Evolutionary conservation across 768 basidiomycete species (phyloP).

Genomic region (Ramaria sp.): DNA sequence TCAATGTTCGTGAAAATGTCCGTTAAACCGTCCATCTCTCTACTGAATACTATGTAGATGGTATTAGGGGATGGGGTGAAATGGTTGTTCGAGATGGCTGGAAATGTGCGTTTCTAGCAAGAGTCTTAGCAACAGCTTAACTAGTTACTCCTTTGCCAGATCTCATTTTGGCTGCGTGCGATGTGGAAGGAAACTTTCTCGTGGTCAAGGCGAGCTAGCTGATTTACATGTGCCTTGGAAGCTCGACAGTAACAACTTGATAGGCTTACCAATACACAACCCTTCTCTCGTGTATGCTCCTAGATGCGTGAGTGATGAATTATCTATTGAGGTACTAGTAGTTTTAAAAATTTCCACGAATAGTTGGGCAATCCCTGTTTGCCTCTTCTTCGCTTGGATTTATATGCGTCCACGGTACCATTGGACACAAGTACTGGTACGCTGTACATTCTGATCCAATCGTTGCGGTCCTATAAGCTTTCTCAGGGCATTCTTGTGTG

Average conservation of each 20-base stretch:
- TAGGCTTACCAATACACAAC: conserved; percentile 82
- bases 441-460: conserved; percentile 14
- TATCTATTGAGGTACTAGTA: background rate
- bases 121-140: background rate
- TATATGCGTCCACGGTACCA: conserved; percentile 75
- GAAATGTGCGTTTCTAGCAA: conserved; percentile 52
- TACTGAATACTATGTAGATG: conserved; percentile 37
- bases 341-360: too few species aligned
- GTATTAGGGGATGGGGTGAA: conserved; percentile 74
- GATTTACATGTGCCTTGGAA: background rate
- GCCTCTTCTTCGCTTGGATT: conserved; percentile 73
- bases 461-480: background rate
- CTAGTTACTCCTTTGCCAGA: conserved; percentile 32
- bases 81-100: conserved; percentile 69
- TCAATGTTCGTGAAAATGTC: conserved; percentile 43
- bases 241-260: background rate
- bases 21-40: background rate
- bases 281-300: conserved; percentile 82
- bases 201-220: conserved; percentile 51
- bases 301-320: conserved; percentile 54
- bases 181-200: conserved; percentile 84
- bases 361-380: conserved; percentile 85
- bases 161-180: conserved; percentile 64
- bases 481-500: conserved; percentile 62
- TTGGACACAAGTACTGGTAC: conserved; percentile 71